Evolutionary conservation across 2,329 filamentous ascomycete species (phyloP).

Genomic region (Aspergillus latus): DNA sequence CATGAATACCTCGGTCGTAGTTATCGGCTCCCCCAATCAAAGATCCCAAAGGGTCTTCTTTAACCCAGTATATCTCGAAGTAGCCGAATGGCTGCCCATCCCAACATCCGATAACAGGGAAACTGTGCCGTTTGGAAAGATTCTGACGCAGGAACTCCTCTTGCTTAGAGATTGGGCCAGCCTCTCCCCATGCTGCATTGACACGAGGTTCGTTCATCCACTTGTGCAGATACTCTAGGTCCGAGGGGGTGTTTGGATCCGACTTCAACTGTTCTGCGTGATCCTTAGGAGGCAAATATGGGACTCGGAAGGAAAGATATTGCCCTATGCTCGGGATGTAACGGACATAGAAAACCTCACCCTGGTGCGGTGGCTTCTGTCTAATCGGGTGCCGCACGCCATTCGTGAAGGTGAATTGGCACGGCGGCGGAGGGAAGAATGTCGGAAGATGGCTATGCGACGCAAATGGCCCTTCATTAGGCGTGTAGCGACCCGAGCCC

Average conservation of each 20-base stretch:
- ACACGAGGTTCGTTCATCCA: slow-evolving; percentile 92
- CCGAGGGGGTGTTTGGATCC: slow-evolving; percentile 49
- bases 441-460: slow-evolving; percentile 77
- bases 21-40: slow-evolving; percentile 68
- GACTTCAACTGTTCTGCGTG: background rate
- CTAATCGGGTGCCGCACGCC: slow-evolving; percentile 80
- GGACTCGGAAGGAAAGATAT: slow-evolving; percentile 85
- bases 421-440: slow-evolving; percentile 80
- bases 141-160: slow-evolving; percentile 67
- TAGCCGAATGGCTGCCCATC: slow-evolving; percentile 94
- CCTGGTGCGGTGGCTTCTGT: slow-evolving; percentile 84
- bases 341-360: slow-evolving; percentile 86
- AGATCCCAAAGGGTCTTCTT: slow-evolving; percentile 77
- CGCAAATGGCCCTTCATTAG: slow-evolving; percentile 30
- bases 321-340: slow-evolving; percentile 79
- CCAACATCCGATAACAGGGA: slow-evolving; percentile 91
- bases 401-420: slow-evolving; percentile 77
- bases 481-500: slow-evolving; percentile 24
- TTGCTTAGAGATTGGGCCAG: slow-evolving; percentile 56
- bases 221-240: slow-evolving; percentile 69
- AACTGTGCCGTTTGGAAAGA: slow-evolving; percentile 70
- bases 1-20: slow-evolving; percentile 85
- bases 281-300: slow-evolving; percentile 57
- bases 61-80: slow-evolving; percentile 98
- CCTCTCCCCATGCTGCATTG: slow-evolving; percentile 77